Evolutionary conservation across 2,329 filamentous ascomycete genomes (phyloP), one percentile per base, ranked within the genome.

Genomic region (Aspergillus ochraceus): DNA sequence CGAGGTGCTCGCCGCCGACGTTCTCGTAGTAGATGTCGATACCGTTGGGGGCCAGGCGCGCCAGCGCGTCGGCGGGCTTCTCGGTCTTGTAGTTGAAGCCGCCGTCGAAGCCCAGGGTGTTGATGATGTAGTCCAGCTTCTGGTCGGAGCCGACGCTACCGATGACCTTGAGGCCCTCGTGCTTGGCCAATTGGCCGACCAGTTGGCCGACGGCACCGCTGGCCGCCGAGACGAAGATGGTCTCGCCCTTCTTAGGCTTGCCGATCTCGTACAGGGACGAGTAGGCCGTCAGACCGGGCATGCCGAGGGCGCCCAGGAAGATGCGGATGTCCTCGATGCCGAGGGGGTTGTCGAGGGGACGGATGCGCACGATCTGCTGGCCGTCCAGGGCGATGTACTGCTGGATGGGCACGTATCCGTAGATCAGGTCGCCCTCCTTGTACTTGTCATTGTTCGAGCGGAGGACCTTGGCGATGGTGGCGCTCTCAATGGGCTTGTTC

Each of bases 1-100:
- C 86, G 55, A 92, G 81, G 64, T 90, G 87, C 75, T 90, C 88
- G 45, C 89, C 90, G 20, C 90, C 90, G 6, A 90, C 90, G 66
- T 92, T 92, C 76, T 92, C 90, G 70, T 88, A 93, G 79, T 92
- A 92, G 72, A 92, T 91, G 70, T 96, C 91, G 62, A 96, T 84
- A 4, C 91, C 91, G 12, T 92, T 76, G 0, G 91, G 90, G 0
- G 90, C 90, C 19, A 95, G 82, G 59, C 90, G 83, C 64, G 81
- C 76, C 58, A 96, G 81, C 0, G 90, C 91, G 11, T 88, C 88
- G 0, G 77, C 71, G 0, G 90, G 84, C 66, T 83, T 85, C 79
- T 95, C 90, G 66, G 86, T 92, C 84, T 95, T 94, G 83, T 96
- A 96, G 82, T 96, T 95, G 68, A 94, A 95, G 9, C 88, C 91